A percentile compares a stretch with the other conserved stretches of the same genome.
phyloP scores from a whole-genome alignment of 345 rosid genomes.

The Euphorbia peplus region DNA sequence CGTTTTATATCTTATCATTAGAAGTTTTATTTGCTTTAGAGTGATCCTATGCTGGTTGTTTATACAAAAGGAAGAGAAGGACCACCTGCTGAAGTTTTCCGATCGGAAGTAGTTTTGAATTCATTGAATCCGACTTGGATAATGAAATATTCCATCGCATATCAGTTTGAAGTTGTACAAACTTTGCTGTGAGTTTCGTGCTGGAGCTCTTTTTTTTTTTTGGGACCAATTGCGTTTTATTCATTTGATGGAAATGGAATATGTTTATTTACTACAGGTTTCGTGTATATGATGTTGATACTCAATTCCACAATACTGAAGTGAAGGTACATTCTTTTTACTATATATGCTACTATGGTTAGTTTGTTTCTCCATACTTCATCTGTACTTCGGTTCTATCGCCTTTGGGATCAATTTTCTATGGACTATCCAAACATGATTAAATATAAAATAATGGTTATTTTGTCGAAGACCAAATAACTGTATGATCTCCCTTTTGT shows the following conservation, averaged over 20 bases:
- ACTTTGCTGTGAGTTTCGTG: constrained; percentile 61
- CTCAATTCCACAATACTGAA: constrained; percentile 63
- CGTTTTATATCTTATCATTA: not conserved
- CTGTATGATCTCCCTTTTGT: not conserved
- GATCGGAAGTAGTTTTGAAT: constrained; percentile 80
- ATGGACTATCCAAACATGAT: too few relatives aligned
- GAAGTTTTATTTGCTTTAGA: constrained; percentile 47
- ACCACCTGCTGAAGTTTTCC: constrained; percentile 49
- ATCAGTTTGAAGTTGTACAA: constrained; percentile 77
- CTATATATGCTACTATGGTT: not conserved
- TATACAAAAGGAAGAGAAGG: constrained; percentile 72
- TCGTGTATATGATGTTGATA: constrained; percentile 72
- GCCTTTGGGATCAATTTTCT: too few relatives aligned
- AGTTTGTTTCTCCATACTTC: too few relatives aligned
- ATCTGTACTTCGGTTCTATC: too few relatives aligned
- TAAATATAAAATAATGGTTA: too few relatives aligned
- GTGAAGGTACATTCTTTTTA: constrained; percentile 51
- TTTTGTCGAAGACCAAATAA: too few relatives aligned
- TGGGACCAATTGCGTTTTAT: constrained; percentile 12
- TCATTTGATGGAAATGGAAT: constrained; percentile 21
- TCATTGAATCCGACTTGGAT: constrained; percentile 83
- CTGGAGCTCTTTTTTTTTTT: not conserved
- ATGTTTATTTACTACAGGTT: constrained; percentile 45
- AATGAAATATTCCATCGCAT: constrained; percentile 42
- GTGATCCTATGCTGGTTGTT: constrained; percentile 85